Percentiles rank a stretch among this genome's conserved stretches.
Evolutionary conservation across 73 alveolate genomes (phyloP).

Genomic region (Breviolum minutum): DNA sequence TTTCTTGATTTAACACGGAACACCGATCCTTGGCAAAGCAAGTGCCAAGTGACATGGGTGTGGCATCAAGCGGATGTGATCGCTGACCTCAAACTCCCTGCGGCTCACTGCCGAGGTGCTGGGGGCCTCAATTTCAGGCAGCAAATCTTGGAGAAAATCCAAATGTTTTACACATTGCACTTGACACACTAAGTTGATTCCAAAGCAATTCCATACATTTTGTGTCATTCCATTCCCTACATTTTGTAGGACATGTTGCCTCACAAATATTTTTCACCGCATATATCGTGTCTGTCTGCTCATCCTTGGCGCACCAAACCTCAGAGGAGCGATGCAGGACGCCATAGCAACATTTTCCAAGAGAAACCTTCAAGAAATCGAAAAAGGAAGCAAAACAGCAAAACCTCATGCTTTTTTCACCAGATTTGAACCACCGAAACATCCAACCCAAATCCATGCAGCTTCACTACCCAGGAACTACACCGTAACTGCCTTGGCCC

Average conservation of each 20-base stretch:
- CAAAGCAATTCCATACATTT: background rate
- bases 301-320: slow-evolving; percentile 39
- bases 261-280: slow-evolving; percentile 21
- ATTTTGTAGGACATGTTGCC: background rate
- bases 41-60: slow-evolving; percentile 56
- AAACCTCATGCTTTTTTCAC: too few relatives aligned
- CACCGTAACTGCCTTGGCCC: slow-evolving; percentile 56
- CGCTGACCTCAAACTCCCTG: slow-evolving; percentile 69
- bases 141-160: background rate
- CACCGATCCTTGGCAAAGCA: background rate
- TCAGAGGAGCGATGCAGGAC: background rate
- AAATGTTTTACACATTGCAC: background rate
- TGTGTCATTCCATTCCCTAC: background rate
- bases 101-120: slow-evolving; percentile 44
- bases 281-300: background rate
- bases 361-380: too few relatives aligned
- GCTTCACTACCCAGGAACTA: background rate
- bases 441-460: too few relatives aligned
- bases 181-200: background rate
- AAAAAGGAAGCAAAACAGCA: too few relatives aligned
- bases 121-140: background rate
- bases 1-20: too few relatives aligned
- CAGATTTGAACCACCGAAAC: too few relatives aligned
- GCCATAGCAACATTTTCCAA: too few relatives aligned
- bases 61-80: slow-evolving; percentile 58